Evolutionary conservation across 2,329 filamentous ascomycete genomes (phyloP), one percentile per base, ranked within the genome.

Genomic region (Lecanoromycetidae sp.): DNA sequence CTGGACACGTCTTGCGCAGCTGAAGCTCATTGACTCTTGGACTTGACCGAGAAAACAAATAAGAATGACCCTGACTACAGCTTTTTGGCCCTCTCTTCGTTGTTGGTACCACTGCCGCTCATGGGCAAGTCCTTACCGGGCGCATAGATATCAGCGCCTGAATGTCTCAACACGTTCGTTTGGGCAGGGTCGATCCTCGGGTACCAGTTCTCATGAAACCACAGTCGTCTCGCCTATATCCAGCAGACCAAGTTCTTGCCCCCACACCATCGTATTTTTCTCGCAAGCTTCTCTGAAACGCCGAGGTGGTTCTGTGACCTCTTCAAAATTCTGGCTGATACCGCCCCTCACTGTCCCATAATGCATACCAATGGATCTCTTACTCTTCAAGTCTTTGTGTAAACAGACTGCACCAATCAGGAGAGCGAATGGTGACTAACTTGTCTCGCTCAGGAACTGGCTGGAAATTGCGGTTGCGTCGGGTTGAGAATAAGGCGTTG

Each of bases 311-410:
- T 71, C 69, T 3, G 65, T 63, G 1, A 73, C 71, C 43, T 71
- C 69, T 51, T 74, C 71, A 46, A 67, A 72, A 6, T 66, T 61
- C 10, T 59, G 64, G 34, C 64, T 68, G 3, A 71, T 55, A 0
- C 62, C 64, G 13, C 70, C 69, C 44, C 70, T 54, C 0, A 73
- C 63, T 0, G 70, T 72, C 0, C 71, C 71, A 51, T 67, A 74
- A 49, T 74, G 71, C 71, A 73, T 74, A 0, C 68, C 71, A 22
- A 74, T 64, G 26, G 67, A 71, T 52, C 64, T 66, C 57, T 62
- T 68, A 44, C 68, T 69, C 36, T 54, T 61, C 36, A 74, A 56
- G 47, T 71, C 69, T 42, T 64, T 63, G 47, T 73, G 70, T 35
- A 74, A 70, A 23, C 64, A 57, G 1, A 72, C 53, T 5, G 67